Base-by-base conservation (phyloP, 2,329 filamentous ascomycete genomes). In the Ambrosiella xylebori region DNA sequence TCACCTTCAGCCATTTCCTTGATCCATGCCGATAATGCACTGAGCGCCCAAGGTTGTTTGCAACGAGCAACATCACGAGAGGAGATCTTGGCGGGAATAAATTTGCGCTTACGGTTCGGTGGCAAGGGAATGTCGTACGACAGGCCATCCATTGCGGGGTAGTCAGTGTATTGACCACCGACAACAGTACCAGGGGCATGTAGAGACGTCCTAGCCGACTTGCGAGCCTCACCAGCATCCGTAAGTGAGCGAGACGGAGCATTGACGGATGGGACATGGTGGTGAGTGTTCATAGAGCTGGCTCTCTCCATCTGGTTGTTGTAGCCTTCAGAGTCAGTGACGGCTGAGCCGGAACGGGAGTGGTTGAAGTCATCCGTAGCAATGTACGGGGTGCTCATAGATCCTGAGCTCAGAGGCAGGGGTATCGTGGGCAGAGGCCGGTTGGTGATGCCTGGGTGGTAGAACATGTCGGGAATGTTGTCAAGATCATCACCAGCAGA, bases 171-270 rank as follows among this genome's bases (percentile, higher is more conserved):
- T 5, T 19, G 7, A 15, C 8, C 49, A 4, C 27, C 4, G 27
- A 27, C 44, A 47, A 19, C 19, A 19, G 9, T 40, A n/a, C 15
- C 12, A 11, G 52, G 37, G 15, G 38, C 37, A 27, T 40, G 38
- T 4, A 54, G 15, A 13, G 52, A 54, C 7, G 52, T 35, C 38
- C 52, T 37, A 11, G 15, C 15, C 7, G 52, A n/a, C 64, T 75
- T 78, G 44, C 80, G 74, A 64, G 83, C 79, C 62, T 84, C 84
- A 44, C 95, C 86, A 44, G 90, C 90, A 71, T 98, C 93, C 7
- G 93, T 98, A 70, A 94, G 90, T 40, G 93, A 96, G 59, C 93
- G 81, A 44, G 87, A 84, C n/a, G 93, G 89, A 37, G 89, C 79
- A 62, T 86, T 79, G 37, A 91, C 78, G 60, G 83, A 79, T 39